Percentiles rank a stretch among this genome's conserved stretches.
Conservation (phyloP, 768 basidiomycete genomes). For the Postia placenta region DNA sequence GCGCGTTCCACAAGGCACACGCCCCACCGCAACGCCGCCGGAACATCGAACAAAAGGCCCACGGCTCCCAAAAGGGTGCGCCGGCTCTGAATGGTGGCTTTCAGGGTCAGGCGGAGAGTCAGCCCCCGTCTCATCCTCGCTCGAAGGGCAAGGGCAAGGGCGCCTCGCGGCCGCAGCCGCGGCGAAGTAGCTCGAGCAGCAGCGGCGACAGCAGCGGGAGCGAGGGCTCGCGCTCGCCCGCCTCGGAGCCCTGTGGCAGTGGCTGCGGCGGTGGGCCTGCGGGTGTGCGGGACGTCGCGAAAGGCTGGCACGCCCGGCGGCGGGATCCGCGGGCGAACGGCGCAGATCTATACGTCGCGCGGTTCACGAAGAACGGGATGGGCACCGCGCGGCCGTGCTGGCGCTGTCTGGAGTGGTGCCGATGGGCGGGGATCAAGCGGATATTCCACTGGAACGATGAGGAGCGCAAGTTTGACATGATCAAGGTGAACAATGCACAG, state of each 20-base stretch:
- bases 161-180: background rate
- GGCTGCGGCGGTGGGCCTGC: background rate
- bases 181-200: slow-evolving; percentile 3
- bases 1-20: slow-evolving; percentile 21
- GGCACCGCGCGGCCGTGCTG: slow-evolving; percentile 50
- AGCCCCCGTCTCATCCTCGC: slow-evolving; percentile 1
- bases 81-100: slow-evolving; percentile 10
- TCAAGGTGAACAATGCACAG: slow-evolving; percentile 40
- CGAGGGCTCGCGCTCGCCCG: background rate
- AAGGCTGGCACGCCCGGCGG: slow-evolving; percentile 29
- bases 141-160: slow-evolving; percentile 10
- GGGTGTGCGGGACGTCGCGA: slow-evolving; percentile 17
- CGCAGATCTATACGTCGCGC: slow-evolving; percentile 49
- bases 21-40: slow-evolving; percentile 12
- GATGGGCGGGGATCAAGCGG: slow-evolving; percentile 51
- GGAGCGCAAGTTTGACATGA: slow-evolving; percentile 31
- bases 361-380: slow-evolving; percentile 42
- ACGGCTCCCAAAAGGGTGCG: slow-evolving; percentile 13
- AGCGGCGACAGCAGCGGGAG: slow-evolving; percentile 7
- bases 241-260: background rate
- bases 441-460: slow-evolving; percentile 46
- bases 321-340: slow-evolving; percentile 41
- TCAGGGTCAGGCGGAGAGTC: slow-evolving; percentile 9
- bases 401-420: slow-evolving; percentile 51
- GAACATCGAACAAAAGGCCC: slow-evolving; percentile 18